Conservation (phyloP, 2,329 filamentous ascomycete species). For the Fusarium pilosicola region DNA sequence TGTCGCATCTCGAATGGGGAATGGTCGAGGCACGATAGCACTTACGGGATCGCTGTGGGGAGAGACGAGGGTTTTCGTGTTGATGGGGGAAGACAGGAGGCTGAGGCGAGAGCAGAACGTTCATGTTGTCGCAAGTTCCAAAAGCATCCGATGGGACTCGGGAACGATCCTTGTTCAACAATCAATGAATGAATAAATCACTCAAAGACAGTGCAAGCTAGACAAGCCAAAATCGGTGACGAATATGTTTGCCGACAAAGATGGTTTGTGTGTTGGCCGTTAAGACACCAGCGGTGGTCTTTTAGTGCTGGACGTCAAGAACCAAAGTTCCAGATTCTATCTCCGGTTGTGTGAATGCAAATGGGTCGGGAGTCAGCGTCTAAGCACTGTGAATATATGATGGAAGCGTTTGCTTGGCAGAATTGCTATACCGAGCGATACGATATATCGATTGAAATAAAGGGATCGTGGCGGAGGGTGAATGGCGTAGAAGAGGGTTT, state of each 20-base stretch:
- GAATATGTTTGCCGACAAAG: not conserved
- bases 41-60: conserved; percentile 66
- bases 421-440: not conserved
- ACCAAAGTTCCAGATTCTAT: not conserved
- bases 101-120: conserved; percentile 69
- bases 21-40: conserved; percentile 26
- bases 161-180: conserved; percentile 4
- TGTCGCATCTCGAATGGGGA: not conserved
- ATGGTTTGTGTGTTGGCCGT: conserved; percentile 1
- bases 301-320: not conserved
- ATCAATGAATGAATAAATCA: conserved; percentile 28
- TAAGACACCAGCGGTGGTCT: conserved; percentile 1
- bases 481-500: conserved; percentile 18
- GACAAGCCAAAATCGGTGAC: not conserved
- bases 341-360: not conserved
- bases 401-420: not conserved
- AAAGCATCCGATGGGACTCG: conserved; percentile 5
- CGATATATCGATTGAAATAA: not conserved
- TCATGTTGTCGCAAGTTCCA: conserved; percentile 59
- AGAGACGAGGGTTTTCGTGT: conserved; percentile 65
- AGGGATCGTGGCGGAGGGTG: not conserved
- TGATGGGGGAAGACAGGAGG: conserved; percentile 68
- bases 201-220: conserved; percentile 6
- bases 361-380: not conserved
- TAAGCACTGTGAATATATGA: not conserved